These are phyloP conservation scores for Epichloe hybrida DNA, from an alignment of 2,329 filamentous ascomycete genomes.

Conservation along the genomic window DNA sequence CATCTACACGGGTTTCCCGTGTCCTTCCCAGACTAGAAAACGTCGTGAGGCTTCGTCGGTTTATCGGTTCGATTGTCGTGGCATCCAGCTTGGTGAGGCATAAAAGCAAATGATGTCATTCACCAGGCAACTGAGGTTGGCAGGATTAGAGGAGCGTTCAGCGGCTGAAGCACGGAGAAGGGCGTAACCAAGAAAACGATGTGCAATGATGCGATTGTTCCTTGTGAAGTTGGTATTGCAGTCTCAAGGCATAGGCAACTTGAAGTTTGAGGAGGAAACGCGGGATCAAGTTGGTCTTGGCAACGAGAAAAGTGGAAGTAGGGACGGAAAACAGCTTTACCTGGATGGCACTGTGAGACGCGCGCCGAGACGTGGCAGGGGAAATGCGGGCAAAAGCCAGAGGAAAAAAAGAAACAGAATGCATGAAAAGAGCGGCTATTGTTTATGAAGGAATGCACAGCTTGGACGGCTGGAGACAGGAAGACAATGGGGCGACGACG, in stretches of 20 bases:
- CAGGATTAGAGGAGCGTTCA: neutral
- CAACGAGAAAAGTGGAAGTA: neutral
- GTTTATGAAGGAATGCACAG: constrained; percentile 1
- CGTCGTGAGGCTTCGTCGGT: neutral
- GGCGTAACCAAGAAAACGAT: neutral
- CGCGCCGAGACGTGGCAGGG: constrained; percentile 2
- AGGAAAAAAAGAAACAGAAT: neutral
- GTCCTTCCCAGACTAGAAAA: neutral
- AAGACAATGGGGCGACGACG: neutral
- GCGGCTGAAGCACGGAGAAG: neutral
- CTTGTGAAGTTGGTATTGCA: neutral
- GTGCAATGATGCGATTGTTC: neutral
- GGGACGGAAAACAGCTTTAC: neutral
- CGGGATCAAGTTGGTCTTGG: neutral
- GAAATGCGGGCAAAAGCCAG: neutral
- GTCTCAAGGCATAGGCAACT: neutral
- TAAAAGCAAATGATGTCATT: neutral
- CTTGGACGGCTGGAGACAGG: neutral
- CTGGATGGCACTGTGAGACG: neutral
- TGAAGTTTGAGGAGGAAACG: neutral
- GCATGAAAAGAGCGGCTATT: constrained; percentile 2
- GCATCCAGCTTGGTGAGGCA: neutral
- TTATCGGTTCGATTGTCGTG: neutral
- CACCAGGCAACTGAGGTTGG: neutral
- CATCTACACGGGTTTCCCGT: neutral